Percentiles rank a stretch among this genome's conserved stretches.
Evolutionary conservation across 192 early-diverging fungal species (phyloP).

Genomic region (Coemansia sp.): DNA sequence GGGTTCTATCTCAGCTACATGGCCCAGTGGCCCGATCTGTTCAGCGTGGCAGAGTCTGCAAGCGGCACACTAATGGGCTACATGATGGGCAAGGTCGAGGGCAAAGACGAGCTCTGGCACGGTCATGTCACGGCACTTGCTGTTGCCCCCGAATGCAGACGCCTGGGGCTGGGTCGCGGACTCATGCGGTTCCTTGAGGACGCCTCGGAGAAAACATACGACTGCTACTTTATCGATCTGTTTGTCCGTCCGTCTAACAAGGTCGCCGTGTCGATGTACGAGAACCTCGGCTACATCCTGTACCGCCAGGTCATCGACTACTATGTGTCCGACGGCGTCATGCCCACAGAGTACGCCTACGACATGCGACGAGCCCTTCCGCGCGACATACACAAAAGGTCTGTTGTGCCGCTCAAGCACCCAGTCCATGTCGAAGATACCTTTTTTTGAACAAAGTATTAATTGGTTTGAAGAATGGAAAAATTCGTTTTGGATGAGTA

Average conservation of each 20-base stretch:
- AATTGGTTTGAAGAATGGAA: too few relatives aligned
- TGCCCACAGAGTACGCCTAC: conserved; percentile 80
- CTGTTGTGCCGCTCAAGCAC: conserved; percentile 36
- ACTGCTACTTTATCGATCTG: conserved; percentile 79
- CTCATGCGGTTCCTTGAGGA: conserved; percentile 90
- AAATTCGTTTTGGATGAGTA: too few relatives aligned
- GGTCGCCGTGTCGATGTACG: conserved; percentile 92
- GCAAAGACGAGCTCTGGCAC: conserved; percentile 85
- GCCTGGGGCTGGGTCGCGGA: conserved; percentile 82
- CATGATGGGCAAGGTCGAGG: conserved; percentile 98
- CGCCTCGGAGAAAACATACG: conserved; percentile 86
- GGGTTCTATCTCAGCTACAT: conserved; percentile 93
- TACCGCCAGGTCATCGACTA: conserved; percentile 87
- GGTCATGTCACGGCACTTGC: conserved; percentile 98
- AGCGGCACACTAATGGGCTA: conserved; percentile 72
- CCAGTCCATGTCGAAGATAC: conserved; percentile 35
- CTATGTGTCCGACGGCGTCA: conserved; percentile 67
- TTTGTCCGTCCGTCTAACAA: conserved; percentile 93
- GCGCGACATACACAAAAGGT: conserved; percentile 65
- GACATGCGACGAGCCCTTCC: conserved; percentile 96
- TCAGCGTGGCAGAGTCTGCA: conserved; percentile 77
- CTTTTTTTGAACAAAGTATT: too few relatives aligned
- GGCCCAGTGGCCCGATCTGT: conserved; percentile 92
- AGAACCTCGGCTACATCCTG: conserved; percentile 86
- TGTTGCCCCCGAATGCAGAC: conserved; percentile 91